Evolutionary conservation across 108 stramenopile genomes (phyloP), one percentile per base, ranked within the genome.

Genomic region (Cyclotella distinguenda): DNA sequence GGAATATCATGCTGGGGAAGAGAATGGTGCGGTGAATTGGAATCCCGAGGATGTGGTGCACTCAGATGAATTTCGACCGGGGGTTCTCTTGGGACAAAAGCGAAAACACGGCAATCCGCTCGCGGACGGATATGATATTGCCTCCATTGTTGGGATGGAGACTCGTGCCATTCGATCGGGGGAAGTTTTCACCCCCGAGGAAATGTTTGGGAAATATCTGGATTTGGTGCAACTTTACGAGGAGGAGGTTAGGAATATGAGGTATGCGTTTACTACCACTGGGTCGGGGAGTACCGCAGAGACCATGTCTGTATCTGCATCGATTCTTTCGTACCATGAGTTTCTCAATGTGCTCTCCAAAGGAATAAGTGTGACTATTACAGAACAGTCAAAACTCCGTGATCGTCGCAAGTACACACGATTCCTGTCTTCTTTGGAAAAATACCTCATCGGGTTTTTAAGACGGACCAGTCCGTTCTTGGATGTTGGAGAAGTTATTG

Each of bases 61-160:
- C n/a, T n/a, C n/a, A n/a, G n/a, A n/a, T n/a, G n/a, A 16, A 67
- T 12, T 26, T 4, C 28, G 30, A 11, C 53, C 43, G n/a, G 28
- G 30, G 23, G 64, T 50, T 22, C 60, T 64, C 21, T 64, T 61
- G 6, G 51, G 69, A 30, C 60, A 72, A 43, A 93, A 89, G 46
- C 79, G 85, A 27, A 74, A 81, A 63, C 40, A 82, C 11, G 88
- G 88, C 25, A 77, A 86, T 75, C 87, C 88, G 13, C 42, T 70
- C 6, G 85, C 86, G 30, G 89, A 94, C 78, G 93, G 93, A 35
- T 94, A 87, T 49, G 93, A 94, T 68, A 65, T 90, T 44, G 79
- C 82, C 0, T 84, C 85, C 8, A 46, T 78, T 15, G 32, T 89
- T 15, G 30, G 57, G 15, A 70, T 68, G 39, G 72, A 66, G 34